Evolutionary conservation across 495 filamentous ascomycete species (phyloP).

Genomic region (Tuber microsphaerosporum): DNA sequence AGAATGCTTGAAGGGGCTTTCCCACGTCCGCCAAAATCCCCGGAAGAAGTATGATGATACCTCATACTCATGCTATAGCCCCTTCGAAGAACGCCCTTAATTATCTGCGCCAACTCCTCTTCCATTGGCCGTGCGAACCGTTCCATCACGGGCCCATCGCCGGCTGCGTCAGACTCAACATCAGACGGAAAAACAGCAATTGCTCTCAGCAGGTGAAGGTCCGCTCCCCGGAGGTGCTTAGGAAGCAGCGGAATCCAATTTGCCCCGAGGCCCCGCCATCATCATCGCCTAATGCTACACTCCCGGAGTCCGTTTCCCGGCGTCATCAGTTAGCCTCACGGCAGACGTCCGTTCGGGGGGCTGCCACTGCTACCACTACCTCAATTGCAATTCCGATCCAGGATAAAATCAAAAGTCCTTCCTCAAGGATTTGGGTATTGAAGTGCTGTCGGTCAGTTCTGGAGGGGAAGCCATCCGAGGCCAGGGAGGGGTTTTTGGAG

Average conservation of each 20-base stretch:
- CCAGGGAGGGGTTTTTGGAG: constrained; percentile 22
- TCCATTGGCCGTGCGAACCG: constrained; percentile 20
- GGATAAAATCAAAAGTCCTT: background rate
- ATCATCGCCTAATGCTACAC: background rate
- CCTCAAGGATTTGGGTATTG: constrained; percentile 11
- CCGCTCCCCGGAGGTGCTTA: constrained; percentile 5
- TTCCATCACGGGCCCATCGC: constrained; percentile 6
- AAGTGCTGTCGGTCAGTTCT: constrained; percentile 19
- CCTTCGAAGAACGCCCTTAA: constrained; percentile 36
- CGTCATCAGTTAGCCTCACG: background rate
- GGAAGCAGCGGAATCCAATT: background rate
- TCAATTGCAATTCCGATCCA: background rate
- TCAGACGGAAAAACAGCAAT: background rate
- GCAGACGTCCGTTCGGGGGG: background rate
- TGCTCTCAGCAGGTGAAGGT: background rate
- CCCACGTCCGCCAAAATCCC: constrained; percentile 9
- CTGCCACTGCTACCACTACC: background rate
- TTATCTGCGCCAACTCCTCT: constrained; percentile 37
- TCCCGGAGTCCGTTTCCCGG: background rate
- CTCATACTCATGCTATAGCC: constrained; percentile 28
- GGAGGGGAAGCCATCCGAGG: constrained; percentile 12
- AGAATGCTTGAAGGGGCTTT: constrained; percentile 24
- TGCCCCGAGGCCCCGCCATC: background rate
- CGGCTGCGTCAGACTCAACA: constrained; percentile 15
- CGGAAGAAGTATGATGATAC: constrained; percentile 33